These are phyloP conservation scores for Cladochytrium replicatum DNA, from an alignment of 192 early-diverging fungal species.

Conservation along the genomic window DNA sequence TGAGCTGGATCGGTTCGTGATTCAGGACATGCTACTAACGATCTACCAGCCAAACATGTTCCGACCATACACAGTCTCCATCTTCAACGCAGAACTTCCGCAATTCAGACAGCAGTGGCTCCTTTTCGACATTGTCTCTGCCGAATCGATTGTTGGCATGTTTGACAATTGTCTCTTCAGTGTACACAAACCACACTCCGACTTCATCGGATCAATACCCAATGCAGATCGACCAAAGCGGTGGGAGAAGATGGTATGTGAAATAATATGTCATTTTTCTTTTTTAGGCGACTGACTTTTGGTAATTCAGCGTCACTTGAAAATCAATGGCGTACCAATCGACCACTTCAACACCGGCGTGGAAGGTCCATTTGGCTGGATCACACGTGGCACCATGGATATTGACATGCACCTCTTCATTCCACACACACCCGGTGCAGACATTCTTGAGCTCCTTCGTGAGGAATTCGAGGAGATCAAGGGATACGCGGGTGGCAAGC, in stretches of 20 bases:
- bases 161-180: constrained; percentile 94
- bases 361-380: constrained; percentile 86
- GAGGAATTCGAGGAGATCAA: constrained; percentile 39
- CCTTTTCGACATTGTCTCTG: constrained; percentile 79
- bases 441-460: constrained; percentile 31
- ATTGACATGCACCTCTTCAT: constrained; percentile 51
- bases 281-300: too few species aligned
- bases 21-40: constrained; percentile 83
- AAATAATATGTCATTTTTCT: too few species aligned
- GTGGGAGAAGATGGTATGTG: constrained; percentile 43
- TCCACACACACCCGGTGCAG: constrained; percentile 28
- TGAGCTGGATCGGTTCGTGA: constrained; percentile 66
- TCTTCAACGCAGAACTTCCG: constrained; percentile 77
- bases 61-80: constrained; percentile 75
- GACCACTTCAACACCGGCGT: constrained; percentile 80
- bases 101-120: constrained; percentile 86
- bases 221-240: too few species aligned
- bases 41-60: constrained; percentile 80
- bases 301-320: constrained; percentile 61
- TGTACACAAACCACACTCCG: constrained; percentile 78
- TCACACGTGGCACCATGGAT: constrained; percentile 80
- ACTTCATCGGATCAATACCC: too few species aligned
- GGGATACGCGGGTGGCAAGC: too few species aligned
- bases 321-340: constrained; percentile 82
- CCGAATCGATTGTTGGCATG: constrained; percentile 79